phyloP scores from a whole-genome alignment of 1,284 basidiomycete genomes.

The Tetrapyrgos nigripes region DNA sequence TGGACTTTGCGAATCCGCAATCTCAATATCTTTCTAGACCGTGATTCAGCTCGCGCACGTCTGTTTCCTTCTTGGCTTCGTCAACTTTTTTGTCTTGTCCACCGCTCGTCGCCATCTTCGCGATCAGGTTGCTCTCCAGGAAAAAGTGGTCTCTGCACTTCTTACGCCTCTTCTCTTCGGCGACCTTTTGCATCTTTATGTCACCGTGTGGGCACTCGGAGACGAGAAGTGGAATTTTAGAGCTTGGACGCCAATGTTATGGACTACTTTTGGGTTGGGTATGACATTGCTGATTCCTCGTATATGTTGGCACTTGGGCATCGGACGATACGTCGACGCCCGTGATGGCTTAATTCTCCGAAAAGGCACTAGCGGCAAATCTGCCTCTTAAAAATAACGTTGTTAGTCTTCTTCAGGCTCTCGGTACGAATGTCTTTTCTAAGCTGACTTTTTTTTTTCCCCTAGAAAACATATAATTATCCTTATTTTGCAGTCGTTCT shows the following conservation, averaged over 20 bases:
- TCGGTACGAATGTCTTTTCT: background rate
- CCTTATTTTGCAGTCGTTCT: background rate
- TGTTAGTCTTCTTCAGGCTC: background rate
- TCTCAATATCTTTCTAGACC: constrained; percentile 6
- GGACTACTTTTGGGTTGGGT: constrained; percentile 69
- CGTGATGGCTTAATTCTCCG: constrained; percentile 59
- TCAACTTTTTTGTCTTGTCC: constrained; percentile 71
- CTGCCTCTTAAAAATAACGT: background rate
- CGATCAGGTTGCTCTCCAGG: constrained; percentile 65
- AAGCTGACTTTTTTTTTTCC: background rate
- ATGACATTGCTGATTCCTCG: constrained; percentile 70
- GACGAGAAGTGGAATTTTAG: constrained; percentile 65
- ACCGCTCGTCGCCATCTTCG: constrained; percentile 64
- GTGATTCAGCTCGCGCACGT: constrained; percentile 76
- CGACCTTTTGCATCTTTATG: constrained; percentile 65
- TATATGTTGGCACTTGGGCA: constrained; percentile 72
- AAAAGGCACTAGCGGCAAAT: constrained; percentile 9
- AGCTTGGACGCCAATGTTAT: constrained; percentile 71
- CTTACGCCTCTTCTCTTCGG: constrained; percentile 72
- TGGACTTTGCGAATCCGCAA: background rate
- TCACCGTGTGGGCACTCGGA: constrained; percentile 77
- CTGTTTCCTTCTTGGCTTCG: constrained; percentile 71
- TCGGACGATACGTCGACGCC: constrained; percentile 72
- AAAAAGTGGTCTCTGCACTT: constrained; percentile 67
- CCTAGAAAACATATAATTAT: background rate